These are phyloP conservation scores for Alternaria brassicae DNA, from an alignment of 2,329 filamentous ascomycete species.

Conservation along the genomic window DNA sequence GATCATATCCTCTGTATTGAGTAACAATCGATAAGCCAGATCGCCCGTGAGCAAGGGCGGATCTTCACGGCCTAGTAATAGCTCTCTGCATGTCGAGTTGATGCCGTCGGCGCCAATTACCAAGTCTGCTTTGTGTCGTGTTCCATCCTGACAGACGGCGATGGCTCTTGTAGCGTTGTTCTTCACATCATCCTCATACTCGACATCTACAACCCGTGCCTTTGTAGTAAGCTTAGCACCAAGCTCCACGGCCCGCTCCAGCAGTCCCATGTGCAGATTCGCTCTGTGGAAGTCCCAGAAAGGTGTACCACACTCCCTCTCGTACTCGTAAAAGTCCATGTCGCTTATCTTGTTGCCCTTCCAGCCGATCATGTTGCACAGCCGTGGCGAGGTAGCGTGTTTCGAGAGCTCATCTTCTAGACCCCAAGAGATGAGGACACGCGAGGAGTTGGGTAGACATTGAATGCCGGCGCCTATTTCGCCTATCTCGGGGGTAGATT, in stretches of 20 bases:
- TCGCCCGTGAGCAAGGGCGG: slow-evolving; percentile 60
- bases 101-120: slow-evolving; percentile 60
- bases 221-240: slow-evolving; percentile 57
- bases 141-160: slow-evolving; percentile 52
- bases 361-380: slow-evolving; percentile 61
- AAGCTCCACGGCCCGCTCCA: slow-evolving; percentile 57
- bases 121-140: slow-evolving; percentile 51
- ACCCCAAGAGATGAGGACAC: slow-evolving; percentile 59
- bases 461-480: slow-evolving; percentile 62
- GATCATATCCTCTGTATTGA: slow-evolving; percentile 56
- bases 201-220: slow-evolving; percentile 55
- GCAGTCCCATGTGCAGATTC: slow-evolving; percentile 58
- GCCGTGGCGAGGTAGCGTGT: slow-evolving; percentile 53
- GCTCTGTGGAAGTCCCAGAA: slow-evolving; percentile 65
- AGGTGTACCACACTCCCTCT: slow-evolving; percentile 48
- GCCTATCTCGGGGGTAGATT: slow-evolving; percentile 56
- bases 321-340: slow-evolving; percentile 57
- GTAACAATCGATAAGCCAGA: slow-evolving; percentile 58
- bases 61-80: slow-evolving; percentile 55
- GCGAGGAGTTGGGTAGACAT: slow-evolving; percentile 57
- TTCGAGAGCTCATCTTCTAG: slow-evolving; percentile 53
- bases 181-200: slow-evolving; percentile 27
- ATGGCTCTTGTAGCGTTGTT: slow-evolving; percentile 49
- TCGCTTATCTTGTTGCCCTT: slow-evolving; percentile 58
- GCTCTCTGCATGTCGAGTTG: slow-evolving; percentile 54